phyloP scores from a whole-genome alignment of 345 rosid genomes.

The Reutealis trisperma region DNA sequence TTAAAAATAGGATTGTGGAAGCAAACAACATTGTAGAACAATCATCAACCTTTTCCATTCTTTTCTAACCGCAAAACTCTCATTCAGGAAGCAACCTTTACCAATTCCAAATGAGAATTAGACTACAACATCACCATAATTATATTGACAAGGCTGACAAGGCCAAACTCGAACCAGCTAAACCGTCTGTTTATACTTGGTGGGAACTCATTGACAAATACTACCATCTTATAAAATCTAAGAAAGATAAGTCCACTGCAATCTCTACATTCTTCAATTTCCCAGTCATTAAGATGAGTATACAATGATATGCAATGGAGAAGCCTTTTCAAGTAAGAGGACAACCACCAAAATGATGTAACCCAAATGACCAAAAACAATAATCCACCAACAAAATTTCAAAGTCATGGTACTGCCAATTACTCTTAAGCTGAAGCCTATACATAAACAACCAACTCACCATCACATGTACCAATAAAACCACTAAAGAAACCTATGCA shows the following conservation, averaged over 20 bases:
- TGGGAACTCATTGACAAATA: constrained; percentile 18
- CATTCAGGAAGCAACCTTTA: no score
- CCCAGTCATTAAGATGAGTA: constrained; percentile 82
- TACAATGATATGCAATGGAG: constrained; percentile 64
- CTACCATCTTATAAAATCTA: constrained; percentile 3
- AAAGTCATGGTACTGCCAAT: constrained; percentile 54
- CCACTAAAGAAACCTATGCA: constrained; percentile 50
- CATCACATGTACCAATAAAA: constrained; percentile 53
- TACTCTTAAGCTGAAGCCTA: constrained; percentile 49
- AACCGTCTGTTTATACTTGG: constrained; percentile 19
- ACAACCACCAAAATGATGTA: constrained; percentile 62
- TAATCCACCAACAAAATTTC: constrained; percentile 73
- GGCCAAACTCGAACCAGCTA: background rate
- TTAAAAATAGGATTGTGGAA: no score
- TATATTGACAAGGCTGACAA: no score
- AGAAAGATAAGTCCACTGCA: no score
- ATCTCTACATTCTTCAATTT: constrained; percentile 61
- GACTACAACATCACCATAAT: no score
- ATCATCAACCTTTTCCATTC: no score
- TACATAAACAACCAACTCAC: constrained; percentile 68
- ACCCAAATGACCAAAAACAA: constrained; percentile 40
- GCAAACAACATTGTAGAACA: no score
- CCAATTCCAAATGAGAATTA: no score
- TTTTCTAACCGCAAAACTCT: no score
- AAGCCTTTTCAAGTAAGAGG: constrained; percentile 82